Percentiles rank a stretch among this genome's conserved stretches.
Conservation (phyloP, 805 yeast genomes). For the Lipomyces oligophaga region DNA sequence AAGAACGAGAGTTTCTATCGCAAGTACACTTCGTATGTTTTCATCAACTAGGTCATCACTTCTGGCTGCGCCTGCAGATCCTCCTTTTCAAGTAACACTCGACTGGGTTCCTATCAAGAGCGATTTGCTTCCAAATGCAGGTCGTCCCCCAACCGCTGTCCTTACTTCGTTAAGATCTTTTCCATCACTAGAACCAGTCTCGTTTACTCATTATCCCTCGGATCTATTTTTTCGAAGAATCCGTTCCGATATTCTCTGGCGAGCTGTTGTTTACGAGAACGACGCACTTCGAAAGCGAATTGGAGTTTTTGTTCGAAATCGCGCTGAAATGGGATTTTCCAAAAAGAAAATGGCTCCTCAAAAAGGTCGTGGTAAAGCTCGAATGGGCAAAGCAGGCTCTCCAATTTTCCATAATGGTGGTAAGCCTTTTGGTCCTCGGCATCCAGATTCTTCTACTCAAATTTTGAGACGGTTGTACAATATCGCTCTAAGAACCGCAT, state of each 20-base stretch:
- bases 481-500: constrained; percentile 73
- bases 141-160: constrained; percentile 21
- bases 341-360: constrained; percentile 80
- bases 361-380: constrained; percentile 92
- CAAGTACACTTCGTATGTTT: no score
- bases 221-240: constrained; percentile 67
- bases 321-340: constrained; percentile 81
- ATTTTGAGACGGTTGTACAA: constrained; percentile 71
- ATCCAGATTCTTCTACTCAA: constrained; percentile 82
- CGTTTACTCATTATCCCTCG: constrained; percentile 71
- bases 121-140: no score
- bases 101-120: no score
- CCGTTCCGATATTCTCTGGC: constrained; percentile 91
- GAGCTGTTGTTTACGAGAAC: constrained; percentile 87
- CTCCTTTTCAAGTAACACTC: no score
- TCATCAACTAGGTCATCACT: no score
- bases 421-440: constrained; percentile 80
- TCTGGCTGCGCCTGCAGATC: no score
- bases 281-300: constrained; percentile 45
- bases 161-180: constrained; percentile 50
- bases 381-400: constrained; percentile 93
- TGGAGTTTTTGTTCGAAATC: constrained; percentile 68
- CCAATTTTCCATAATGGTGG: constrained; percentile 90
- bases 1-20: no score
- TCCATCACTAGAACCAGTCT: constrained; percentile 85